These are phyloP conservation scores for Wallacemonas rigidus DNA, from an alignment of 208 protist genomes.

Conservation along the genomic window DNA sequence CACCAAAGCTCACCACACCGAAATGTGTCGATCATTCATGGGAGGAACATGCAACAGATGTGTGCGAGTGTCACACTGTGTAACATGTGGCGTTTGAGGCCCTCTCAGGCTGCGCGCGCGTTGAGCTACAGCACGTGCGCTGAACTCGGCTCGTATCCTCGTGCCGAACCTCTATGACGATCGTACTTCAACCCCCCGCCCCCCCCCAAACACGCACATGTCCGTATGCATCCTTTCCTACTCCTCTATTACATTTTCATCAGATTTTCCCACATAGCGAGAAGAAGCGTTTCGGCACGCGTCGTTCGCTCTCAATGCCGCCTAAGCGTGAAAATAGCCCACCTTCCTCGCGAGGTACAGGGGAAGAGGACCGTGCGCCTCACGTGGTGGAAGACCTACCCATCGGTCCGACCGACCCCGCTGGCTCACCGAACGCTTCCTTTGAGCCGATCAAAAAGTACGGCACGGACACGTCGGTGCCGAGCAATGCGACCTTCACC, in stretches of 20 bases:
- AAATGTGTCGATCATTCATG: too few species aligned
- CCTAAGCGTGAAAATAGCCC: not conserved
- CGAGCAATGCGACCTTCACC: not conserved
- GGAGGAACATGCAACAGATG: too few species aligned
- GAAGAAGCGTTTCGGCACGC: slow-evolving; percentile 1
- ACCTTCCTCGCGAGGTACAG: not conserved
- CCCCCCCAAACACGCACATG: too few species aligned
- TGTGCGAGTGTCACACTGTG: too few species aligned
- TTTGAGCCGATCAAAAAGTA: slow-evolving; percentile 5
- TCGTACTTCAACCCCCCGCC: too few species aligned
- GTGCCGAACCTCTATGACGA: too few species aligned
- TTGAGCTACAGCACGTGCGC: too few species aligned
- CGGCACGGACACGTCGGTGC: not conserved
- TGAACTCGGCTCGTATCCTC: too few species aligned
- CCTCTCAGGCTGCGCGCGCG: too few species aligned
- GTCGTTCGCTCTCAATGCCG: not conserved
- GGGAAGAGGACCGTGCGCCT: not conserved
- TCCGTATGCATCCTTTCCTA: not conserved
- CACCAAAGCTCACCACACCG: too few species aligned
- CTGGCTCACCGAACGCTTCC: not conserved
- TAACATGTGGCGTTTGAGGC: too few species aligned
- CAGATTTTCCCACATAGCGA: not conserved
- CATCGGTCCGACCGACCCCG: not conserved
- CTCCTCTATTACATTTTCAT: slow-evolving; percentile 1
- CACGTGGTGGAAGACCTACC: not conserved